phyloP scores from a whole-genome alignment of 306 rosid species.

The Vicia sativa region DNA sequence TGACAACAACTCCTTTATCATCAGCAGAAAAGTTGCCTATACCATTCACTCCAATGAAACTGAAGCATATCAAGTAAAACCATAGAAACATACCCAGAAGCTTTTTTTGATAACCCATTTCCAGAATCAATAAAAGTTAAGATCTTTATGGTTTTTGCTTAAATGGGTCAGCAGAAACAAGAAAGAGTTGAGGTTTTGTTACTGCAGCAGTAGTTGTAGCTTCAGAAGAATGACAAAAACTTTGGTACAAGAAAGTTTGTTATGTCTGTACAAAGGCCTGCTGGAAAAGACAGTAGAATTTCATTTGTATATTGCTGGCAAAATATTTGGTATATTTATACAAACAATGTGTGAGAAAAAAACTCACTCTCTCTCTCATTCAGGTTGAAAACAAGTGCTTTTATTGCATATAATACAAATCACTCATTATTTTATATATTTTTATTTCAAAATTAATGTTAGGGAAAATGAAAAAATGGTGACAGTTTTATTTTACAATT shows the following conservation, averaged over 20 bases:
- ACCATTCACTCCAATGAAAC: constrained; percentile 41
- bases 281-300: constrained; percentile 40
- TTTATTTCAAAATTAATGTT: too few relatives aligned
- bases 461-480: too few relatives aligned
- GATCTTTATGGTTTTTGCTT: constrained; percentile 40
- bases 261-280: constrained; percentile 24
- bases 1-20: constrained; percentile 51
- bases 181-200: constrained; percentile 9
- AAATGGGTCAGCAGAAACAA: constrained; percentile 19
- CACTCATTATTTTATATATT: too few relatives aligned
- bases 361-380: neutral
- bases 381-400: neutral
- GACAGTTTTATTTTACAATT: too few relatives aligned
- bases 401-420: neutral
- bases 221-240: constrained; percentile 10
- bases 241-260: constrained; percentile 35
- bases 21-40: constrained; percentile 25
- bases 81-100: constrained; percentile 55
- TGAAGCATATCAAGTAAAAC: constrained; percentile 45
- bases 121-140: constrained; percentile 37
- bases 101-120: constrained; percentile 64
- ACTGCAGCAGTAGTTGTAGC: neutral
- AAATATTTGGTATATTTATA: constrained; percentile 28
- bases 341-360: constrained; percentile 10
- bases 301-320: constrained; percentile 35